Conservation (phyloP, 1,284 basidiomycete species). For the Phellopilus nigrolimitatus region DNA sequence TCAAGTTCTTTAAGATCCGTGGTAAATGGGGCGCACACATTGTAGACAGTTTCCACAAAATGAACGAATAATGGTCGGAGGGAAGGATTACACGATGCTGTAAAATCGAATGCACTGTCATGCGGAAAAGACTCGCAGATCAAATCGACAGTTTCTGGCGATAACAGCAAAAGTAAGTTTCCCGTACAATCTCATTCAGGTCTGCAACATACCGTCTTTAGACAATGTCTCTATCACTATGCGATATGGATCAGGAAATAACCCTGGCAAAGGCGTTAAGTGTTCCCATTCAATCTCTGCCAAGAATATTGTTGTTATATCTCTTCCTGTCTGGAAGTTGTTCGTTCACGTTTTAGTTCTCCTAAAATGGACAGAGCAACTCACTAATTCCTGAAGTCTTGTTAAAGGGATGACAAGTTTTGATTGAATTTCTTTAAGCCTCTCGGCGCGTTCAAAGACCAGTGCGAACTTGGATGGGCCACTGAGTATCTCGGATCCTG, state of each 20-base stretch:
- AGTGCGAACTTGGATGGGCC: slow-evolving; percentile 44
- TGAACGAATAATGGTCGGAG: slow-evolving; percentile 59
- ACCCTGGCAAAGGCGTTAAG: slow-evolving; percentile 63
- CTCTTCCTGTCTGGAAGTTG: slow-evolving; percentile 35
- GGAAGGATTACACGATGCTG: slow-evolving; percentile 44
- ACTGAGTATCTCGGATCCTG: slow-evolving; percentile 26
- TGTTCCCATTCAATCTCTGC: slow-evolving; percentile 73
- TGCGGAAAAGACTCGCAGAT: slow-evolving; percentile 36
- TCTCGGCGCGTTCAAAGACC: slow-evolving; percentile 65
- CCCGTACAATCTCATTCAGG: neutral
- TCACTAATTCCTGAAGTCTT: slow-evolving; percentile 69
- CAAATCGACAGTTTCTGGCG: slow-evolving; percentile 31
- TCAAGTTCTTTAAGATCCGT: slow-evolving; percentile 66
- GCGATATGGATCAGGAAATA: slow-evolving; percentile 72
- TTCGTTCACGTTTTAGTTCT: neutral
- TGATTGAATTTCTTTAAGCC: slow-evolving; percentile 56
- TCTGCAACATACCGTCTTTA: slow-evolving; percentile 51
- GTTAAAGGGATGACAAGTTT: slow-evolving; percentile 67
- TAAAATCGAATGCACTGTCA: slow-evolving; percentile 22
- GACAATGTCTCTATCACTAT: slow-evolving; percentile 53
- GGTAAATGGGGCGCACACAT: slow-evolving; percentile 61
- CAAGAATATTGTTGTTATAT: slow-evolving; percentile 57
- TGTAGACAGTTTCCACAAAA: slow-evolving; percentile 61
- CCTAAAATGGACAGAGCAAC: slow-evolving; percentile 28
- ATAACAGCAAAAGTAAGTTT: neutral